Evolutionary conservation across 345 rosid species (phyloP).

Genomic region (Dovyalis caffra): DNA sequence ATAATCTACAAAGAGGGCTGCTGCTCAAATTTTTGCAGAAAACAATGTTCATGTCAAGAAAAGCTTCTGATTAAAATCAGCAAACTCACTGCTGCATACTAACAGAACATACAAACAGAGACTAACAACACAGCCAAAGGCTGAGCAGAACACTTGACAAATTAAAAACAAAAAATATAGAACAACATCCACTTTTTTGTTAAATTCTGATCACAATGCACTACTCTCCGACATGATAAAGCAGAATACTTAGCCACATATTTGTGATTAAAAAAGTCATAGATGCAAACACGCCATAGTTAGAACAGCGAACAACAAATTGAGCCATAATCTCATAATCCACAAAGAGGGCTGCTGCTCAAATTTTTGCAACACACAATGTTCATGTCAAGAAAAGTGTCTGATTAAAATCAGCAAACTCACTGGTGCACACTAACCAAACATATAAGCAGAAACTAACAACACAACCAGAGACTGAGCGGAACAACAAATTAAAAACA

Average conservation of each 20-base stretch:
- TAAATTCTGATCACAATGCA: neutral
- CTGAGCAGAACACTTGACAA: neutral
- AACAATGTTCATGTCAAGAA: neutral
- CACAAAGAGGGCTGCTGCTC: neutral
- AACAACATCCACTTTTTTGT: neutral
- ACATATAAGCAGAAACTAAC: no score
- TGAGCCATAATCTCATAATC: neutral
- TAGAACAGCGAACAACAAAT: neutral
- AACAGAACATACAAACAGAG: no score
- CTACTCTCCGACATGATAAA: neutral
- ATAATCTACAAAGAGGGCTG: neutral
- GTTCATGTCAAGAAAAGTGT: neutral
- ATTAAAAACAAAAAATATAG: neutral
- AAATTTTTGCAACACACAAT: neutral
- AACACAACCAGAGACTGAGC: slow-evolving; percentile 26
- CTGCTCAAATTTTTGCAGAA: neutral
- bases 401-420: neutral
- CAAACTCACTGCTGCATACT: neutral
- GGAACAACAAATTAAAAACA: neutral
- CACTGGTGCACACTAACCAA: neutral
- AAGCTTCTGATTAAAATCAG: neutral
- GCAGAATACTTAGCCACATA: neutral
- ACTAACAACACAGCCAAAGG: slow-evolving; percentile 29
- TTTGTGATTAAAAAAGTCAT: no score
- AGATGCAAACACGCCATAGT: no score